phyloP scores from a whole-genome alignment of 768 basidiomycete species.

The Phaeolepiota aurea region DNA sequence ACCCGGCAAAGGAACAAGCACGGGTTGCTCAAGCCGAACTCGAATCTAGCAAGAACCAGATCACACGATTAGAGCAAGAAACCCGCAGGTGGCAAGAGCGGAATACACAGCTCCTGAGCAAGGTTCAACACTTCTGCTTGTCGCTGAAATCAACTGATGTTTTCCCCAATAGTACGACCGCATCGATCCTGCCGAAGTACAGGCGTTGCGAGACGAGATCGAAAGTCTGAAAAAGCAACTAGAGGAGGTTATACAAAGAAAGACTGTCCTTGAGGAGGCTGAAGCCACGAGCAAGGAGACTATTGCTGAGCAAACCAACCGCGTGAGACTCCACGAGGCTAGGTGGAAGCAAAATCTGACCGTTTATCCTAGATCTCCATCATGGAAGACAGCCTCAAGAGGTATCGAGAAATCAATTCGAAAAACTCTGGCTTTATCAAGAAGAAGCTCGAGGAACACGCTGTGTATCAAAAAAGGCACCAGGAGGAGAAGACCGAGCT shows the following conservation, averaged over 20 bases:
- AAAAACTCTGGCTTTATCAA: conserved; percentile 16
- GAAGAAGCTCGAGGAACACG: conserved; percentile 23
- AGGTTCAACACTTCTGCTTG: conserved; percentile 33
- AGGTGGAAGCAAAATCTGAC: neutral
- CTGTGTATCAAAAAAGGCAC: conserved; percentile 24
- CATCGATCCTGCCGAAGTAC: conserved; percentile 79
- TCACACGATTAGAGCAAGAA: conserved; percentile 67
- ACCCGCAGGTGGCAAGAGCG: conserved; percentile 79
- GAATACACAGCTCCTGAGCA: conserved; percentile 71
- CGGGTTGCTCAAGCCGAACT: conserved; percentile 64
- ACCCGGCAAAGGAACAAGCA: conserved; percentile 68
- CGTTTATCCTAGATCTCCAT: conserved; percentile 23
- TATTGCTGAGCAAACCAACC: conserved; percentile 3
- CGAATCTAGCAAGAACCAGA: conserved; percentile 58
- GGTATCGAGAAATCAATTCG: conserved; percentile 19
- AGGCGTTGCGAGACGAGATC: conserved; percentile 69
- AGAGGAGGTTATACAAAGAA: conserved; percentile 5
- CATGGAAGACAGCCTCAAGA: conserved; percentile 35
- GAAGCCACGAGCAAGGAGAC: too few species aligned
- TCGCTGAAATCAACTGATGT: neutral
- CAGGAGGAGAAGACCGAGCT: conserved; percentile 28
- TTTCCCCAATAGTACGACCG: conserved; percentile 79
- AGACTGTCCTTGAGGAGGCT: neutral
- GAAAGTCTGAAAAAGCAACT: conserved; percentile 38
- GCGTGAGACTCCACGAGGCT: conserved; percentile 8